Base-by-base conservation (phyloP, 108 stramenopile species). In the Nannochloropsis salina region DNA sequence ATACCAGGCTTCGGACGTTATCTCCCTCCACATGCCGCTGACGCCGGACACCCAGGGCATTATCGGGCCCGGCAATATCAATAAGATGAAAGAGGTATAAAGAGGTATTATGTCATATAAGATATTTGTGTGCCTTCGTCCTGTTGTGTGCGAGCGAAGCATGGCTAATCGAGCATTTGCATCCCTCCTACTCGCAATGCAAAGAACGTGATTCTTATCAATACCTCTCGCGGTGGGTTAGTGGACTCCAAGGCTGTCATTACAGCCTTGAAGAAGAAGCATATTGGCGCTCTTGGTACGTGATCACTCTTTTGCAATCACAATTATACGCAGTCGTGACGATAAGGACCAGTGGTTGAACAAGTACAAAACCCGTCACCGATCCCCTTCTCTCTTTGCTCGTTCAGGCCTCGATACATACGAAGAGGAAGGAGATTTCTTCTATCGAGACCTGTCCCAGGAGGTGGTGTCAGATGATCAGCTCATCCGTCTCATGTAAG, bases 1-100 rank as follows among this genome's bases (percentile, higher is more conserved):
- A 15, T 74, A n/a, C 61, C 61, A 74, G 61, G 61, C 61, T n/a
- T 93, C 91, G 41, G 93, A 94, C 83, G 83, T 94, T 11, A 86
- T 94, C 41, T 93, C 93, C 80, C 91, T 94, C 6, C 93, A 93
- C 93, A 93, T 93, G 92, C 94, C 94, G 6, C 86, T 94, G 40
- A 85, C 94, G 42, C 90, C 91, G 20, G 84, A 89, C 1, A 94
- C 94, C 1, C 84, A 89, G 22, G 93, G 93, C 84, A 92, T 92
- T 9, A 92, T 94, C 90, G 90, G 93, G 83, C 81, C 51, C 31
- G 85, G 90, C 5, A 88, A 90, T 8, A 15, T 74, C 61, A 6
- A 15, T 1, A 74, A 74, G 6, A 74, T 74, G 61, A 74, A 74
- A n/a, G n/a, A 74, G 61, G 61, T 74, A 74, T n/a, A 8, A 6